A percentile compares a stretch with the other conserved stretches of the same genome.
phyloP scores from a whole-genome alignment of 805 yeast genomes.

The Saturnispora serradocipensis region DNA sequence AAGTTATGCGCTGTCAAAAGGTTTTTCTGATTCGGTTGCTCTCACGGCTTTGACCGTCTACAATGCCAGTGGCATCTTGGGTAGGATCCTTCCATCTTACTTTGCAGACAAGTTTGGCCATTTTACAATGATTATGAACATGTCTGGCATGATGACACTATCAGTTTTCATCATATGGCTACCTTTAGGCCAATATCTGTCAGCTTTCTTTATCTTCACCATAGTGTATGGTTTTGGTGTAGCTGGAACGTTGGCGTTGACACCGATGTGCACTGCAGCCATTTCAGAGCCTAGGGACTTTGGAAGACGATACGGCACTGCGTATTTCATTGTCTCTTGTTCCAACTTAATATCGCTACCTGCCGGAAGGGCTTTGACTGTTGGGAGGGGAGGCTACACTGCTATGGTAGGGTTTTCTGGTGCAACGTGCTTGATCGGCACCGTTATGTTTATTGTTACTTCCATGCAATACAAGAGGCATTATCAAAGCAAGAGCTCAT shows the following conservation, averaged over 20 bases:
- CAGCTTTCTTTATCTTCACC: constrained; percentile 42
- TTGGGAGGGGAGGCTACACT: constrained; percentile 21
- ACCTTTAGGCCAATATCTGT: constrained; percentile 44
- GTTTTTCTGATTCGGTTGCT: constrained; percentile 34
- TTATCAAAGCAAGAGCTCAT: background rate
- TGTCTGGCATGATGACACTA: constrained; percentile 33
- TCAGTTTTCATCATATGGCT: constrained; percentile 48
- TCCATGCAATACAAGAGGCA: background rate
- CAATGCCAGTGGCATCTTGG: constrained; percentile 36
- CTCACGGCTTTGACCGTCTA: constrained; percentile 36
- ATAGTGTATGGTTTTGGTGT: constrained; percentile 49
- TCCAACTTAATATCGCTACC: constrained; percentile 41
- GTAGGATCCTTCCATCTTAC: constrained; percentile 37
- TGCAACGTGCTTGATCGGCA: constrained; percentile 20
- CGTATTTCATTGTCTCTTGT: constrained; percentile 41
- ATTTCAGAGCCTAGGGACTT: constrained; percentile 56
- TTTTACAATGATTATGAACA: constrained; percentile 32
- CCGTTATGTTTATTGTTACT: constrained; percentile 14
- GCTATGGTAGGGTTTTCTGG: constrained; percentile 29
- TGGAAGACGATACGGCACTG: constrained; percentile 64
- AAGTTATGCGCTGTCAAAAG: constrained; percentile 45
- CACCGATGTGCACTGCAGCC: constrained; percentile 63
- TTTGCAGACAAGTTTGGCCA: constrained; percentile 38
- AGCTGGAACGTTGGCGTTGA: constrained; percentile 53
- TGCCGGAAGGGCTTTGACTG: constrained; percentile 30